Percentiles rank a stretch among this genome's conserved stretches.
These are phyloP conservation scores for Hondaea fermentalgiana DNA, from an alignment of 108 stramenopile genomes.

Conservation along the genomic window DNA sequence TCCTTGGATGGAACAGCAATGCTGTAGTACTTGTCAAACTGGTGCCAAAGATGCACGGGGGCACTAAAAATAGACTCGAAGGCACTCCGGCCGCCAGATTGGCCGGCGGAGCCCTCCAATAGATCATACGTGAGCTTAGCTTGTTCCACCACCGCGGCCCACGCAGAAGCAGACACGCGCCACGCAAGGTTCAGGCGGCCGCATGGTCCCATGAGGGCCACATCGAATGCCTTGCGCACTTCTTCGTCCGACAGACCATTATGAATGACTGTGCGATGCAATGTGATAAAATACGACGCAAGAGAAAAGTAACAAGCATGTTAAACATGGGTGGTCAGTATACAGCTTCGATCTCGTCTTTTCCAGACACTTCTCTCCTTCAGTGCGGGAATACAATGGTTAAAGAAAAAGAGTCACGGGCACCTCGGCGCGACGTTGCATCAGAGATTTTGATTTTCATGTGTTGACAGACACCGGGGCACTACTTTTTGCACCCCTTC, in stretches of 20 bases:
- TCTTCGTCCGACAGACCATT: background rate
- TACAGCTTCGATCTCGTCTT: background rate
- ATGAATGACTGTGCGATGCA: background rate
- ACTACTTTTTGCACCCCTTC: background rate
- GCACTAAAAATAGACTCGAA: background rate
- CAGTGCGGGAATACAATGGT: background rate
- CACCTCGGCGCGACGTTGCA: background rate
- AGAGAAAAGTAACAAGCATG: too few species aligned
- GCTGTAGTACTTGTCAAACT: background rate
- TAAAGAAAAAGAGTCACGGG: background rate
- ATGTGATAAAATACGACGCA: background rate
- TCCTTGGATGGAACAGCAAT: too few species aligned
- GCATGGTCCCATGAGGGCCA: background rate
- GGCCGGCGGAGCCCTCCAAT: background rate
- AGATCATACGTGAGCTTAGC: background rate
- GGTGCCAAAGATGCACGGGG: background rate
- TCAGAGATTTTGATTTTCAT: conserved; percentile 10
- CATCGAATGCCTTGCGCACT: background rate
- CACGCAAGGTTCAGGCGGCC: background rate
- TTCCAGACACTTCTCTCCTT: background rate
- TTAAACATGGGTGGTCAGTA: too few species aligned
- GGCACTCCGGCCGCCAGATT: background rate
- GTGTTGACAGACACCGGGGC: background rate
- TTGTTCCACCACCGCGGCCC: background rate
- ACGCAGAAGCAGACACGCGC: background rate